Evolutionary conservation across 2,329 filamentous ascomycete genomes (phyloP), one percentile per base, ranked within the genome.

Genomic region (Paraconiothyrium brasiliense): DNA sequence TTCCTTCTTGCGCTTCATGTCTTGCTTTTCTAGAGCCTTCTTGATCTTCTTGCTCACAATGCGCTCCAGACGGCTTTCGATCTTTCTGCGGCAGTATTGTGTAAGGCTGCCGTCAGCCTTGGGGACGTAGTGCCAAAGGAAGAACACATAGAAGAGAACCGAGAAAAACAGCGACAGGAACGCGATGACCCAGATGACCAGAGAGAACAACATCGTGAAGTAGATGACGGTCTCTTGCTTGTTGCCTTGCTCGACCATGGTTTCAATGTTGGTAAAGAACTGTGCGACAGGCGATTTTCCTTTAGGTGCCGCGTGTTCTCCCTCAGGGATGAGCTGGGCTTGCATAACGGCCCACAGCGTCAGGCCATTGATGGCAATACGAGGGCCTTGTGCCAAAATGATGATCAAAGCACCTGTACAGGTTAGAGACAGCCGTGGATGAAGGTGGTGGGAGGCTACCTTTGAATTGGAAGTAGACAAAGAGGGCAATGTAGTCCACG

Each of bases 101-200:
- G 88, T 88, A 34, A 99, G 84, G 8, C 91, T 90, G 6, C 93
- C 92, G 72, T 97, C 93, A 11, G 88, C 84, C 39, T 86, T 86
- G 1, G 94, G 93, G 63, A 99, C 94, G 80, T 94, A 95, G 78
- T 95, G 92, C 87, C 92, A 97, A 6, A 99, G 85, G 78, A 97
- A 99, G 71, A 92, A 87, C 41, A 97, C 79, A 79, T 97, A 98
- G 62, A 97, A 89, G 1, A 96, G 71, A 24, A 89, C 82, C 0
- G 92, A 93, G 10, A 92, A 74, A n/a, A 94, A 81, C 54, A 98
- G 84, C 59, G 82, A 85, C 57, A 98, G 75, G 6, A 91, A 86
- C 0, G 91, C 91, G 69, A 98, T 89, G 14, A 93, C 84, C 94
- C 94, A 98, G 69, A 98, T 88, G 58, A 97, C 77, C 24, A 97